Evolutionary conservation across 1,284 basidiomycete species (phyloP), one percentile per base, ranked within the genome.

Genomic region (Golubevia pallescens): DNA sequence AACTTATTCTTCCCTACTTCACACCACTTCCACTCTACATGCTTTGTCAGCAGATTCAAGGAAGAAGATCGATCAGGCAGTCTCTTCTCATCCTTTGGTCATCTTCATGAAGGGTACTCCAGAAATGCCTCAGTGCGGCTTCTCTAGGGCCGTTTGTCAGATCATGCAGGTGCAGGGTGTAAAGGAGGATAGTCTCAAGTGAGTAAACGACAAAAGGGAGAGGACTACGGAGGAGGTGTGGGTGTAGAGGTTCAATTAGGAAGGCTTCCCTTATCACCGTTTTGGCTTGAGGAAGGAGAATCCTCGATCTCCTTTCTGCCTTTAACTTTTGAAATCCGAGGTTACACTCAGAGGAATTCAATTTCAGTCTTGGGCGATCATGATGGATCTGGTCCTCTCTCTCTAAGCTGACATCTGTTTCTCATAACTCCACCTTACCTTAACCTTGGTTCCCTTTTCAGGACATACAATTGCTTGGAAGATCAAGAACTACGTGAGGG

Each of bases 31-130:
- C 5, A 38, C 10, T 10, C 5, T 10, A 38, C 3, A 10, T 5
- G 34, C 34, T 38, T 10, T 38, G 34, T 38, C 34, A 38, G 34
- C 34, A 5, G 34, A 38, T 5, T 38, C 34, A 4, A 38, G 34
- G 34, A 38, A 38, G 34, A 38, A 38, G 34, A 38, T 38, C 34
- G 34, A 38, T 10, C 5, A 38, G 5, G 34, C 34, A 38, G n/a
- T n/a, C n/a, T n/a, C n/a, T n/a, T n/a, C n/a, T n/a, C n/a, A 90
- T 68, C 93, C 93, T 0, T 88, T 96, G 3, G 94, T 97, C 16
- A 88, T 97, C 10, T 97, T 97, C 88, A 96, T 97, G 94, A 97
- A 97, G 87, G 94, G 92, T 42, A 91, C 90, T 0, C 91, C 91
- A 1, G 88, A 90, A n/a, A 74, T 87, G 56, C 92, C 91, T 10